A percentile compares a stretch with the other conserved stretches of the same genome.
Evolutionary conservation across 345 rosid genomes (phyloP).

Genomic region (Erysimum cheiranthoides): DNA sequence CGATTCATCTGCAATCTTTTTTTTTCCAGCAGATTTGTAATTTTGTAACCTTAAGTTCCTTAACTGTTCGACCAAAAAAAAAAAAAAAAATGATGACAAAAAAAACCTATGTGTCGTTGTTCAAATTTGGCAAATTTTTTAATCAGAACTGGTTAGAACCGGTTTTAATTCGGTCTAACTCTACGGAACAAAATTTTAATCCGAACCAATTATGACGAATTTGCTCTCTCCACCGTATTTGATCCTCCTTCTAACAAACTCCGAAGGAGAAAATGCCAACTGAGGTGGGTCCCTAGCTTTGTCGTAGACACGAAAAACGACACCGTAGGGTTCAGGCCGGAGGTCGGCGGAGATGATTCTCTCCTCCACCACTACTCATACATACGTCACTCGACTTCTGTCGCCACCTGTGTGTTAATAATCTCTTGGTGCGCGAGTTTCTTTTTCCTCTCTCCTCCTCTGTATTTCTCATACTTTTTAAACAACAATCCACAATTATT

Average conservation of each 20-base stretch:
- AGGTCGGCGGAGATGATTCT: conserved; percentile 43
- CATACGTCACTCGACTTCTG: conserved; percentile 31
- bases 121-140: background rate
- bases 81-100: no score
- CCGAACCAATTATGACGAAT: conserved; percentile 32
- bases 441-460: conserved; percentile 13
- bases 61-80: no score
- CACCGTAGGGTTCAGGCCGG: conserved; percentile 34
- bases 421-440: conserved; percentile 16
- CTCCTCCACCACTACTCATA: conserved; percentile 27
- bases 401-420: conserved; percentile 4
- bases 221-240: conserved; percentile 2
- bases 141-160: background rate
- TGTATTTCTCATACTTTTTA: background rate
- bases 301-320: conserved; percentile 35
- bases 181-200: background rate
- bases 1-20: background rate
- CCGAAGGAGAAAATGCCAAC: conserved; percentile 34
- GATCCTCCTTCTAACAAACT: conserved; percentile 22
- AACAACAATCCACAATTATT: conserved; percentile 28
- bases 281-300: conserved; percentile 24
- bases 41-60: conserved; percentile 23
- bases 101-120: no score
- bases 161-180: background rate
- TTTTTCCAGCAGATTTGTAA: conserved; percentile 12